A percentile compares a stretch with the other conserved stretches of the same genome.
These are phyloP conservation scores for Escallonia herrerae DNA, from an alignment of 129 eudicot genomes.

Conservation along the genomic window DNA sequence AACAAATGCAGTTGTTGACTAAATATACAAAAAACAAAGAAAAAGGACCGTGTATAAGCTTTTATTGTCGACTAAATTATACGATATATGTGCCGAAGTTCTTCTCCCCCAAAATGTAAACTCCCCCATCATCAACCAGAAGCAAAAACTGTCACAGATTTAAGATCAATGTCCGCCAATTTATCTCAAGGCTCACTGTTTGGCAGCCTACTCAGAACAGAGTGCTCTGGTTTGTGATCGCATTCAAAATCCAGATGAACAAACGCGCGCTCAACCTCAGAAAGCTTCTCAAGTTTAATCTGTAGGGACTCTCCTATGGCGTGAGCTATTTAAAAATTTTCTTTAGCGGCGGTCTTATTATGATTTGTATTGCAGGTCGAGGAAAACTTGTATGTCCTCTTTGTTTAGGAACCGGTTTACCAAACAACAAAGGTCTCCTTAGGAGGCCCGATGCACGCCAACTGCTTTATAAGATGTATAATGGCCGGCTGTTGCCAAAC, in stretches of 20 bases:
- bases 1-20: too few relatives aligned
- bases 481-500: conserved; percentile 75
- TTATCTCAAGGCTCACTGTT: conserved; percentile 48
- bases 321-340: too few relatives aligned
- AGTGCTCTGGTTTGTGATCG: too few relatives aligned
- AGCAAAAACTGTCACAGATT: too few relatives aligned
- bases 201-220: conserved; percentile 47
- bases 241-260: conserved; percentile 46
- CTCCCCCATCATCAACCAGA: too few relatives aligned
- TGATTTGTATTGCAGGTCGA: conserved; percentile 80
- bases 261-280: conserved; percentile 87
- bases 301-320: conserved; percentile 6
- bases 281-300: background rate
- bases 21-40: too few relatives aligned
- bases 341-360: too few relatives aligned
- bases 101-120: too few relatives aligned
- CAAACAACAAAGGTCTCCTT: conserved; percentile 96
- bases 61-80: too few relatives aligned
- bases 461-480: conserved; percentile 88
- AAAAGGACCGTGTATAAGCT: too few relatives aligned
- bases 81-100: too few relatives aligned
- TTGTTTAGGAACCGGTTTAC: conserved; percentile 89
- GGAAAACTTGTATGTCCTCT: conserved; percentile 95
- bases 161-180: background rate
- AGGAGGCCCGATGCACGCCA: conserved; percentile 83